Base-by-base conservation (phyloP, 257 asterid species). In the Eustoma russellianum region DNA sequence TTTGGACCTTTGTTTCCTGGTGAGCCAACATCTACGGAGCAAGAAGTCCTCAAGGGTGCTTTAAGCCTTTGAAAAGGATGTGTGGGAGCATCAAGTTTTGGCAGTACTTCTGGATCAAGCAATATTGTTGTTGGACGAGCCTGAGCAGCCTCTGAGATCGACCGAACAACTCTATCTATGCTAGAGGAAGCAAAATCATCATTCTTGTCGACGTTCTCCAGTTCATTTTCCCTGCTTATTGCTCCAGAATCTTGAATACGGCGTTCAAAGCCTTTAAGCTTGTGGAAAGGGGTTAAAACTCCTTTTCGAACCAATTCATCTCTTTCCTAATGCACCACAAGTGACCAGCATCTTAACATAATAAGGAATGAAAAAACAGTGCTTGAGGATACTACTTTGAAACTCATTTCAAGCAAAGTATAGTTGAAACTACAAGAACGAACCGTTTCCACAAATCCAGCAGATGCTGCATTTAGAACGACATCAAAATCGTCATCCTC, bases 241-340 rank as follows among this genome's bases (percentile, higher is more conserved):
- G 84, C 65, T 46, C 73, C 90, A 41, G 86, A 77, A 53, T 77
- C 84, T 81, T 85, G 79, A 61, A 91, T 76, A 59, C 90, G 79
- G 19, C 97, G 95, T 73, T 91, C 98, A 62, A 80, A 91, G 52
- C 98, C 98, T 70, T 79, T 82, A 68, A 91, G 94, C 78, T 70
- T 79, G 83, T 87, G 97, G 72, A 91, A 91, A 56, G 98, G 98
- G 52, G 98, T 87, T 52, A 87, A 72, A 53, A 91, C 65, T 70
- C 98, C 98, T 67, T 85, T 91, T n/a, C 98, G 82, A 63, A 91
- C 73, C 59, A 88, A 77, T 74, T 83, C 97, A 56, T 91, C 98
- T 72, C 87, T 87, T 87, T 91, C 96, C 98, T 91, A 57, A 19
- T 61, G 77, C 74, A 78, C 33, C 66, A 41, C 16, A 5, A 41